Conservation (phyloP, 495 filamentous ascomycete species). For the Aspergillus cristatus region DNA sequence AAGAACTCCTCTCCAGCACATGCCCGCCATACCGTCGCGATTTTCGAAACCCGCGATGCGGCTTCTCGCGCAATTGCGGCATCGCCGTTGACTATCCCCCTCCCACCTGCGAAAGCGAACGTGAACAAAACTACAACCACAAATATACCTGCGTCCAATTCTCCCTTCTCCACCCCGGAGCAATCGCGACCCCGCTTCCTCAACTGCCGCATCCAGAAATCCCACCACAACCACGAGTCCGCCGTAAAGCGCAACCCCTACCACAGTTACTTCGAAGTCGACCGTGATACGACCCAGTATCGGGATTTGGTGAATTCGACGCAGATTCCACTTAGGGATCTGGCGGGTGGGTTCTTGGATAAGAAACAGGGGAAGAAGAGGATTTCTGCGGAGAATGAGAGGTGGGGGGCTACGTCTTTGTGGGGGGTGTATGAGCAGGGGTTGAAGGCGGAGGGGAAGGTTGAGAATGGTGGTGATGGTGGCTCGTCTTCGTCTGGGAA, state of each 20-base stretch:
- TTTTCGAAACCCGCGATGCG: constrained; percentile 27
- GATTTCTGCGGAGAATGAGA: constrained; percentile 9
- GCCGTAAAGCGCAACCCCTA: constrained; percentile 24
- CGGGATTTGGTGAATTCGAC: constrained; percentile 18
- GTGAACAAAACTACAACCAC: background rate
- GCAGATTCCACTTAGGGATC: constrained; percentile 16
- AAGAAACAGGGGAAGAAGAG: constrained; percentile 14
- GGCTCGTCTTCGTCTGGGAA: too few relatives aligned
- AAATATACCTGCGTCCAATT: too few relatives aligned
- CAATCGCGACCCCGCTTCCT: constrained; percentile 6
- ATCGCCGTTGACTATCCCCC: constrained; percentile 21
- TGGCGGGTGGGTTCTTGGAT: constrained; percentile 22
- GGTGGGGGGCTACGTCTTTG: constrained; percentile 16
- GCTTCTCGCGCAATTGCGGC: constrained; percentile 24
- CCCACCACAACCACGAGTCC: constrained; percentile 18
- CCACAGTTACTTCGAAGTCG: constrained; percentile 12
- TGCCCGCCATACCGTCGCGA: constrained; percentile 16
- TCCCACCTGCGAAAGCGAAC: background rate
- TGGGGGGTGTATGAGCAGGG: constrained; percentile 19
- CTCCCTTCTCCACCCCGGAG: background rate
- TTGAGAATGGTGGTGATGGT: background rate
- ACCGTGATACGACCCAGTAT: constrained; percentile 9
- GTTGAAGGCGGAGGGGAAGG: constrained; percentile 1
- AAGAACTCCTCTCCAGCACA: constrained; percentile 6
- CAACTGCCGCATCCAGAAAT: constrained; percentile 17